phyloP scores from a whole-genome alignment of 2,329 filamentous ascomycete genomes.

The Phaeoacremonium minimum region DNA sequence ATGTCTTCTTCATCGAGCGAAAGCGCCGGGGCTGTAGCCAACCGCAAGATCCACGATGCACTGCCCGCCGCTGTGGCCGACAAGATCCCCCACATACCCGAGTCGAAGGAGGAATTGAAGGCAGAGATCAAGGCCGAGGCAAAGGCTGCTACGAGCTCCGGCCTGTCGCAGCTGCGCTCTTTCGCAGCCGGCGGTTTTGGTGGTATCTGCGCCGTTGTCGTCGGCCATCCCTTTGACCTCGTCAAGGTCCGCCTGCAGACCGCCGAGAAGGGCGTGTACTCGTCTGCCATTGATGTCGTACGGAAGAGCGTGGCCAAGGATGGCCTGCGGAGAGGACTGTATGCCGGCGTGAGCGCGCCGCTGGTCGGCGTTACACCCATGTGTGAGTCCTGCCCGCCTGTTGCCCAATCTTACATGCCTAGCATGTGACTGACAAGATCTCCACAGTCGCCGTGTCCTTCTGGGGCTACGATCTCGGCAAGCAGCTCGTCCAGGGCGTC shows the following conservation, averaged over 20 bases:
- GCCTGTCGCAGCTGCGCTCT: conserved; percentile 63
- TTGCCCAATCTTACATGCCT: background rate
- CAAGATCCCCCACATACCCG: conserved; percentile 37
- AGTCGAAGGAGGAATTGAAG: conserved; percentile 38
- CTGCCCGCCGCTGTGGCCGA: conserved; percentile 28
- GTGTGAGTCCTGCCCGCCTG: conserved; percentile 62
- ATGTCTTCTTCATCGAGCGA: background rate
- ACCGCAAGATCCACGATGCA: conserved; percentile 23
- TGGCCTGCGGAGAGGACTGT: conserved; percentile 75
- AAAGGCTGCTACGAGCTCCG: conserved; percentile 29
- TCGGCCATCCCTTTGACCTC: conserved; percentile 94
- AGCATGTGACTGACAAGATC: background rate
- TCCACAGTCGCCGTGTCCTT: conserved; percentile 61
- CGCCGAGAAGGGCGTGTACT: conserved; percentile 89
- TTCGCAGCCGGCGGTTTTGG: conserved; percentile 88
- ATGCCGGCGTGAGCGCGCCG: conserved; percentile 95
- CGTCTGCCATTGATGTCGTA: conserved; percentile 85
- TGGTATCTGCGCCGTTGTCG: conserved; percentile 87
- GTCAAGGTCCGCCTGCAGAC: conserved; percentile 98
- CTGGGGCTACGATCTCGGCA: conserved; percentile 94
- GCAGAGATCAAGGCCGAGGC: conserved; percentile 35
- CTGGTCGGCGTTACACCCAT: conserved; percentile 95
- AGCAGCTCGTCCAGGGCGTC: conserved; percentile 71
- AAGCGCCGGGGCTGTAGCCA: conserved; percentile 22
- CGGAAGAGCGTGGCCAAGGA: conserved; percentile 83